These are phyloP conservation scores for Aspergillus sp. DNA, from an alignment of 2,329 filamentous ascomycete genomes.

Conservation along the genomic window DNA sequence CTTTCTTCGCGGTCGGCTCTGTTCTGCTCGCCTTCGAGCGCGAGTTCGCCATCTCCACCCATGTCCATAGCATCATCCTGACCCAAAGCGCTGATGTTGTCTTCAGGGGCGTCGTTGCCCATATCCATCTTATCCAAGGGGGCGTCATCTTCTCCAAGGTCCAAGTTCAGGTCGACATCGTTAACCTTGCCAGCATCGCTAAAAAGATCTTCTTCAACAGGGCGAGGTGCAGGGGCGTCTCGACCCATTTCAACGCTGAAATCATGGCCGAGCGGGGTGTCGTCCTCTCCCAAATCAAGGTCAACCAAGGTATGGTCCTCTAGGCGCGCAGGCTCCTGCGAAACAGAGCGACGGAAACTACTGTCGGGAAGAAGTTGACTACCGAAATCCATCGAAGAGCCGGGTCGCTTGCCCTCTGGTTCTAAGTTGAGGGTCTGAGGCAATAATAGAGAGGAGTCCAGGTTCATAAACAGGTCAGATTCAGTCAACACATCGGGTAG, in stretches of 20 bases:
- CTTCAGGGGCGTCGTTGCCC: conserved; percentile 31
- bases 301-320: conserved; percentile 71
- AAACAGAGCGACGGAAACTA: conserved; percentile 40
- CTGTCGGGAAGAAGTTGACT: conserved; percentile 77
- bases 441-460: conserved; percentile 77
- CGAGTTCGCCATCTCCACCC: conserved; percentile 47
- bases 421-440: conserved; percentile 60
- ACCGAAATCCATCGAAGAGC: conserved; percentile 49
- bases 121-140: conserved; percentile 37
- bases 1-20: conserved; percentile 62
- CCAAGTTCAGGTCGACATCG: conserved; percentile 47
- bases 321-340: conserved; percentile 48
- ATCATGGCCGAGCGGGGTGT: conserved; percentile 62
- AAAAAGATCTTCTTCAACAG: conserved; percentile 51
- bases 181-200: conserved; percentile 62
- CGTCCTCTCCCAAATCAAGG: conserved; percentile 62
- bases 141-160: conserved; percentile 44
- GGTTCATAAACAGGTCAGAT: conserved; percentile 80
- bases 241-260: conserved; percentile 82
- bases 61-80: conserved; percentile 51
- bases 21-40: conserved; percentile 22
- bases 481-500: conserved; percentile 91
- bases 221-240: conserved; percentile 67
- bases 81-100: conserved; percentile 54
- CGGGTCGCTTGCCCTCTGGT: conserved; percentile 29